phyloP scores from a whole-genome alignment of 306 rosid genomes.

The Mimosa bimucronata region DNA sequence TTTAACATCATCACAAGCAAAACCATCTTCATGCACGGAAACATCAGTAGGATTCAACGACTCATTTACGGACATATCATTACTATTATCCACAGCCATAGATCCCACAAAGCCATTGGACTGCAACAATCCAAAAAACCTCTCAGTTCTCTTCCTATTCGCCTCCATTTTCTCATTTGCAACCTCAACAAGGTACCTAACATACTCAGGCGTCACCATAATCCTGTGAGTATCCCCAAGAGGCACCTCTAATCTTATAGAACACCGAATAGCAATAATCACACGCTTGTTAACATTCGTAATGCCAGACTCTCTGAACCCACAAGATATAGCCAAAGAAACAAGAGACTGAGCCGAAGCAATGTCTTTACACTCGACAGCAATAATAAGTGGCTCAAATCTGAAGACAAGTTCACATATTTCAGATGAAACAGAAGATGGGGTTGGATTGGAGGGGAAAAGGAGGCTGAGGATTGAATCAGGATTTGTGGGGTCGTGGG shows the following conservation, averaged over 20 bases:
- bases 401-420: slow-evolving; percentile 73
- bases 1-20: slow-evolving; percentile 31
- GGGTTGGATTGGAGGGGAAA: slow-evolving; percentile 53
- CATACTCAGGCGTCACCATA: slow-evolving; percentile 73
- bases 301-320: slow-evolving; percentile 93
- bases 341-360: slow-evolving; percentile 78
- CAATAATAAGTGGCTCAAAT: slow-evolving; percentile 88
- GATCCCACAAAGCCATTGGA: slow-evolving; percentile 36
- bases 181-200: slow-evolving; percentile 64
- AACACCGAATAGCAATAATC: slow-evolving; percentile 89
- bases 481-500: slow-evolving; percentile 78
- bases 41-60: slow-evolving; percentile 16
- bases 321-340: slow-evolving; percentile 78
- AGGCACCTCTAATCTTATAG: slow-evolving; percentile 83
- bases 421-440: not conserved
- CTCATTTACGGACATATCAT: not conserved
- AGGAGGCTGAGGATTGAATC: slow-evolving; percentile 63
- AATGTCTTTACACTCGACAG: slow-evolving; percentile 83
- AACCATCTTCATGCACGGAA: slow-evolving; percentile 15
- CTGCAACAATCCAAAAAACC: slow-evolving; percentile 57
- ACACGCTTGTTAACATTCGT: slow-evolving; percentile 75
- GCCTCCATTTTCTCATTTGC: slow-evolving; percentile 91
- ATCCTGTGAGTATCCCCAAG: slow-evolving; percentile 60
- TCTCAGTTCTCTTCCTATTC: slow-evolving; percentile 71
- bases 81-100: not conserved